Conservation (phyloP, 306 rosid species). For the Pyrus bretschneideri region DNA sequence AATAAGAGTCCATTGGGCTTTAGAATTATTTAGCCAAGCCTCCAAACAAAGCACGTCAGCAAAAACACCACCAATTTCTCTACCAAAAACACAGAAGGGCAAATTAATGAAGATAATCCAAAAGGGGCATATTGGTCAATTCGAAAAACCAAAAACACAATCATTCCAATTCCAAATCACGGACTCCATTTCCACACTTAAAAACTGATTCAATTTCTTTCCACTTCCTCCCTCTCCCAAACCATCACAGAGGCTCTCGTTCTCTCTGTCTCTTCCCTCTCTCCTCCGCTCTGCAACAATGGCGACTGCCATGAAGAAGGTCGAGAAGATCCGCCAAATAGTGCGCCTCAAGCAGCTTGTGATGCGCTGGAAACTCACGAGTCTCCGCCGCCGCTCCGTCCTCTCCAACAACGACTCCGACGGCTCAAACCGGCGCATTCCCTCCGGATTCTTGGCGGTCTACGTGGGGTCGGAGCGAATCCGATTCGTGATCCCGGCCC, state of each 20-base stretch:
- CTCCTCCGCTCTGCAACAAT: not conserved
- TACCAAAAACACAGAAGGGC: no score
- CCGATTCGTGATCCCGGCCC: slow-evolving; percentile 41
- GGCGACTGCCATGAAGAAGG: slow-evolving; percentile 29
- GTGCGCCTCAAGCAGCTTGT: slow-evolving; percentile 28
- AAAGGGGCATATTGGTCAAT: slow-evolving; percentile 9
- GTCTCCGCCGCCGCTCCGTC: slow-evolving; percentile 9
- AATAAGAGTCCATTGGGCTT: not conserved
- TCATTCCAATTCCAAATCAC: not conserved
- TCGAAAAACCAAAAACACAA: not conserved
- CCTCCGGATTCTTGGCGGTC: slow-evolving; percentile 33
- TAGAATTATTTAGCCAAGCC: no score
- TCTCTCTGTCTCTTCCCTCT: not conserved
- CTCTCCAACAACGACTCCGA: not conserved
- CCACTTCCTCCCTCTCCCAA: not conserved
- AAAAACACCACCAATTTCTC: not conserved
- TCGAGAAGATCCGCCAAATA: slow-evolving; percentile 45
- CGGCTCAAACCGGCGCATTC: slow-evolving; percentile 3
- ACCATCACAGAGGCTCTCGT: not conserved
- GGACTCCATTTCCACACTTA: not conserved
- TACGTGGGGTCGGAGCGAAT: slow-evolving; percentile 35
- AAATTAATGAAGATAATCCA: not conserved
- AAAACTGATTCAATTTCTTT: not conserved
- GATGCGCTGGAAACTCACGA: slow-evolving; percentile 21
- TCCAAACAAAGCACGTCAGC: not conserved